Conservation (phyloP, 345 rosid species). For the Eucalyptus urophylla region DNA sequence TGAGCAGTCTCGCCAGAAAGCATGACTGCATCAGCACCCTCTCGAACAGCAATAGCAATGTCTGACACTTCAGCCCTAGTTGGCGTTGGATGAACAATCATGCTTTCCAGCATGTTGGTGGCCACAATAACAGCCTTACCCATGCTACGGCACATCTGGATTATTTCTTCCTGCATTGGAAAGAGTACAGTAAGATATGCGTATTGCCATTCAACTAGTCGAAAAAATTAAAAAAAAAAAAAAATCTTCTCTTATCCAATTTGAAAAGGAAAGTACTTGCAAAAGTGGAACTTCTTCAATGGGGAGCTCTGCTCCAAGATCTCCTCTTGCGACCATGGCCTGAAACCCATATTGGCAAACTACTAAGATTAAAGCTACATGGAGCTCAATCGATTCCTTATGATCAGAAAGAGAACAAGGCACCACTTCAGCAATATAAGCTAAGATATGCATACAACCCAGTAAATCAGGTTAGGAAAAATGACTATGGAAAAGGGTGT, state of each 20-base stretch:
- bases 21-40: constrained; percentile 98
- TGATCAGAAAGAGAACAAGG: neutral
- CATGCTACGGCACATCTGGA: constrained; percentile 92
- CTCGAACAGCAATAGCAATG: constrained; percentile 96
- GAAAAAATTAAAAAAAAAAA: neutral
- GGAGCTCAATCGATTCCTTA: neutral
- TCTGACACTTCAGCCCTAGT: constrained; percentile 99
- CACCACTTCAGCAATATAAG: neutral
- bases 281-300: constrained; percentile 98
- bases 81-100: constrained; percentile 99
- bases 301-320: constrained; percentile 99
- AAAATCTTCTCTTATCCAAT: neutral
- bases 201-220: neutral
- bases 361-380: neutral
- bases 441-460: neutral
- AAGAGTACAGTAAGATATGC: neutral
- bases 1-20: constrained; percentile 99
- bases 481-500: neutral
- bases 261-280: constrained; percentile 42
- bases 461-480: neutral
- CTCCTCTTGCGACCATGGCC: constrained; percentile 99
- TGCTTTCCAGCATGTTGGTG: constrained; percentile 98
- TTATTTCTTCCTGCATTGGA: constrained; percentile 68
- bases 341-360: constrained; percentile 1
- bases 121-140: constrained; percentile 99